Percentiles rank a stretch among this genome's conserved stretches.
Evolutionary conservation across 1,139 yeast genomes (phyloP).

Genomic region (Fermentozyma sake): DNA sequence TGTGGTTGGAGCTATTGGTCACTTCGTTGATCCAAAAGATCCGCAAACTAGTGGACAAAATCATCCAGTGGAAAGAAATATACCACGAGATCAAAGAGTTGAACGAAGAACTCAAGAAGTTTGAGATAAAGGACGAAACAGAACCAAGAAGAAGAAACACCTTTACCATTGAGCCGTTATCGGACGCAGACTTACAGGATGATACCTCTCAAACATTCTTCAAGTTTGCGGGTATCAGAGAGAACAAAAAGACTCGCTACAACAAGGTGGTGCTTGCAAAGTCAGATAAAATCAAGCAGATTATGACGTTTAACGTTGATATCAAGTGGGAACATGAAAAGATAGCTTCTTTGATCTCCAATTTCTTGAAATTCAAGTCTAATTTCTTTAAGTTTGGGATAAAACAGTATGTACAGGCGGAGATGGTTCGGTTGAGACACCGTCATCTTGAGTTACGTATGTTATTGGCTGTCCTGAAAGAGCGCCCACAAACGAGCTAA

Average conservation of each 20-base stretch:
- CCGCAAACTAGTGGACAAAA: slow-evolving; percentile 29
- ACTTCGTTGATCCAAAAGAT: slow-evolving; percentile 38
- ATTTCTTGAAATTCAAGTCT: slow-evolving; percentile 48
- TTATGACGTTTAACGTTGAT: slow-evolving; percentile 31
- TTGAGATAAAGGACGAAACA: slow-evolving; percentile 14
- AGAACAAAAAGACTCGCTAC: slow-evolving; percentile 32
- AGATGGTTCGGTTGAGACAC: slow-evolving; percentile 6
- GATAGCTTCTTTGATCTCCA: slow-evolving; percentile 60
- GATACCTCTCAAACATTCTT: slow-evolving; percentile 19
- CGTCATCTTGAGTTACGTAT: slow-evolving; percentile 2
- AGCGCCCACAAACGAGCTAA: slow-evolving; percentile 1
- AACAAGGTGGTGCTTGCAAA: slow-evolving; percentile 26
- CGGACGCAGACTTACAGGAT: slow-evolving; percentile 6
- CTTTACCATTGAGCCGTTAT: slow-evolving; percentile 4
- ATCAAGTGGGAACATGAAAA: slow-evolving; percentile 51
- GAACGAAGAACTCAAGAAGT: slow-evolving; percentile 27
- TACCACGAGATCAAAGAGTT: slow-evolving; percentile 25
- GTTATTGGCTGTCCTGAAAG: not conserved
- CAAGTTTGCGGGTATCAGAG: slow-evolving; percentile 30
- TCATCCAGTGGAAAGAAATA: slow-evolving; percentile 51
- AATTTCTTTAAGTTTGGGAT: slow-evolving; percentile 35
- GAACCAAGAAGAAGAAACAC: slow-evolving; percentile 5
- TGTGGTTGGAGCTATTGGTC: slow-evolving; percentile 29
- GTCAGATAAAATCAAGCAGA: slow-evolving; percentile 30
- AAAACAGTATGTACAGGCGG: slow-evolving; percentile 22